Evolutionary conservation across 371 early-diverging fungal genomes (phyloP), one percentile per base, ranked within the genome.

Genomic region (Fennellomyces sp.): DNA sequence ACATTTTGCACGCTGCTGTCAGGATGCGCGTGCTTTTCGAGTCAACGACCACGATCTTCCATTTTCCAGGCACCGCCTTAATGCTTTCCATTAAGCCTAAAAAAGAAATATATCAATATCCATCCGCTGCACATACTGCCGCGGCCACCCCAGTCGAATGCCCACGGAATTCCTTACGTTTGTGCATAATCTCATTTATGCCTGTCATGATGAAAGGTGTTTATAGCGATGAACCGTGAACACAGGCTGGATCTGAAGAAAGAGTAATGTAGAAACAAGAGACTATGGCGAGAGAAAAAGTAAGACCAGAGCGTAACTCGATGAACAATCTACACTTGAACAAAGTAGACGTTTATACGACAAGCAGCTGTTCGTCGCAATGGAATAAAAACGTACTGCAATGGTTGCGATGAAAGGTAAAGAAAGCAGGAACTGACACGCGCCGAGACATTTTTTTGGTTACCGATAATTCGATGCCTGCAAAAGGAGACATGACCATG

Each of bases 31-130:
- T 73, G 30, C 97, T 84, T 38, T 86, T 86, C 15, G 87, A 81
- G 78, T 98, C 98, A 4, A 97, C 91, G 3, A 98, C 91, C 5
- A 98, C 85, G 60, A 97, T 88, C 72, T 97, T 96, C 96, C 90
- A 93, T 64, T 82, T 81, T 45, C 81, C 87, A 30, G 88, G 80
- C 48, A 88, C 73, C 1, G 89, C 80, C 59, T 83, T 70, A 68
- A 92, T 89, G 60, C 85, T 80, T 47, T 83, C 84, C 73, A 92
- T 73, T 56, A 91, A 73, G 13, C 85, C 92, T 92, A 81, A 3
- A 30, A 28, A 8, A 19, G 12, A 53, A 25, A 17, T 15, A n/a
- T n/a, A n/a, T n/a, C n/a, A n/a, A n/a, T n/a, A n/a, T n/a, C n/a
- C n/a, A n/a, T n/a, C n/a, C n/a, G n/a, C n/a, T n/a, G n/a, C n/a